Percentiles rank a stretch among this genome's conserved stretches.
Conservation (phyloP, 1,284 basidiomycete species). For the Pseudozyma tsukubaensis region DNA sequence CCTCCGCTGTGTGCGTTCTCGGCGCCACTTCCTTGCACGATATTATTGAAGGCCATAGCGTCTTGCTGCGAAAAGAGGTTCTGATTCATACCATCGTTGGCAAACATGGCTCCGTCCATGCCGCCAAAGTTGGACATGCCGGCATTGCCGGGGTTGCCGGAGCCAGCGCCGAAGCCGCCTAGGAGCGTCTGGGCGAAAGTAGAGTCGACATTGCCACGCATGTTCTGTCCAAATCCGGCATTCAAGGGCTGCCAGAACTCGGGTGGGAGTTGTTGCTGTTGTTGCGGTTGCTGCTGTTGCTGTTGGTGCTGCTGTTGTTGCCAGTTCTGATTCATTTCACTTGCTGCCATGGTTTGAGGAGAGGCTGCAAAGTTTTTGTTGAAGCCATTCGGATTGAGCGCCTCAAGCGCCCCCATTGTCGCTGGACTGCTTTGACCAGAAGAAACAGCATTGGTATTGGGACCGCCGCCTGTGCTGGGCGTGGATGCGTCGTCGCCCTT, state of each 20-base stretch:
- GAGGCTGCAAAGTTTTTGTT: slow-evolving; percentile 2
- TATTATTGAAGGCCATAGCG: slow-evolving; percentile 7
- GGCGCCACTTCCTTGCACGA: not conserved
- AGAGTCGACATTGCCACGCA: slow-evolving; percentile 25
- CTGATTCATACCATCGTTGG: slow-evolving; percentile 16
- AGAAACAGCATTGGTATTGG: slow-evolving; percentile 9
- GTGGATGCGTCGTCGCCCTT: slow-evolving; percentile 16
- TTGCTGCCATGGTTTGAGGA: slow-evolving; percentile 2
- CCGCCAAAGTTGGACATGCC: slow-evolving; percentile 21
- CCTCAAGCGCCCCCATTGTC: not conserved
- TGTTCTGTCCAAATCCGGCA: not conserved
- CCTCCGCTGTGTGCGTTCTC: not conserved
- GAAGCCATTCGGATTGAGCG: not conserved
- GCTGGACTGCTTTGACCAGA: slow-evolving; percentile 24
- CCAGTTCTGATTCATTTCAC: slow-evolving; percentile 7
- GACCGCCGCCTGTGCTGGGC: not conserved
- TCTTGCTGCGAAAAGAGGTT: slow-evolving; percentile 15
- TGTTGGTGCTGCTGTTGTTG: slow-evolving; percentile 26
- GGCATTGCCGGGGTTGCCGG: slow-evolving; percentile 6
- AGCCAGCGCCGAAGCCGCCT: slow-evolving; percentile 15
- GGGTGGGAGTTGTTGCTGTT: slow-evolving; percentile 14
- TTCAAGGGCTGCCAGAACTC: slow-evolving; percentile 29
- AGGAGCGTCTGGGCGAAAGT: slow-evolving; percentile 43
- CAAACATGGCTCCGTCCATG: slow-evolving; percentile 11
- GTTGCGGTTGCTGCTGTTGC: slow-evolving; percentile 14